These are phyloP conservation scores for Kodamaea leandrae DNA, from an alignment of 805 yeast genomes.

Conservation along the genomic window DNA sequence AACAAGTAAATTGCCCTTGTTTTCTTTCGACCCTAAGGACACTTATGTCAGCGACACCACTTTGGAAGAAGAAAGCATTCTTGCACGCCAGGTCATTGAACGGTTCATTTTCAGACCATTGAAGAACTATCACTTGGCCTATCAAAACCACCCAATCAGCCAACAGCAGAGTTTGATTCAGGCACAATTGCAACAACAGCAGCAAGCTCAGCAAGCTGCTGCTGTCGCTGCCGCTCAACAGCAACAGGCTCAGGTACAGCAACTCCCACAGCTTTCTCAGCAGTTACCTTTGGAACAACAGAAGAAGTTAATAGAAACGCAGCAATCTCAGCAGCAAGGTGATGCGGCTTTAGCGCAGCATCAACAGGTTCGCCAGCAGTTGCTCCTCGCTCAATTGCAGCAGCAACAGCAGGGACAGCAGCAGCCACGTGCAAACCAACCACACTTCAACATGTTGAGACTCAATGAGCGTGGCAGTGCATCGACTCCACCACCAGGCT, in stretches of 20 bases:
- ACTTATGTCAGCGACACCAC: slow-evolving; percentile 29
- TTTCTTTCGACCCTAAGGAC: slow-evolving; percentile 42
- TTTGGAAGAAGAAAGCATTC: slow-evolving; percentile 34
- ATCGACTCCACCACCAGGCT: slow-evolving; percentile 72
- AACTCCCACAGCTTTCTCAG: slow-evolving; percentile 17
- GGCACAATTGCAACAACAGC: slow-evolving; percentile 28
- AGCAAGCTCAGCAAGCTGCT: slow-evolving; percentile 22
- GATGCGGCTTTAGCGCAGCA: slow-evolving; percentile 14
- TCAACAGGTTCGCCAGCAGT: slow-evolving; percentile 22
- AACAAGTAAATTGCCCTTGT: slow-evolving; percentile 41
- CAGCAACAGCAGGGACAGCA: slow-evolving; percentile 43
- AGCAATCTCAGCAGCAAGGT: slow-evolving; percentile 11
- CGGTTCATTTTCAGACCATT: slow-evolving; percentile 39
- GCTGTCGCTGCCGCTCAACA: slow-evolving; percentile 14
- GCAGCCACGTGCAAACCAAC: slow-evolving; percentile 24
- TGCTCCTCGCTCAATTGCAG: slow-evolving; percentile 28
- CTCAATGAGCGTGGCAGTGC: slow-evolving; percentile 35
- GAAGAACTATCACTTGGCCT: slow-evolving; percentile 45
- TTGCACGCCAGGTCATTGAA: slow-evolving; percentile 42
- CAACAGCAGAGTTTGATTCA: slow-evolving; percentile 34
- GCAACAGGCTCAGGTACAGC: slow-evolving; percentile 14
- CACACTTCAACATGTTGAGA: slow-evolving; percentile 28
- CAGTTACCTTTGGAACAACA: slow-evolving; percentile 34
- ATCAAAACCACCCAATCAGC: slow-evolving; percentile 41
- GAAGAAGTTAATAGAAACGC: slow-evolving; percentile 14